Percentiles rank a stretch among this genome's conserved stretches.
Evolutionary conservation across 768 basidiomycete genomes (phyloP).

Genomic region (Podaxis rugospora): DNA sequence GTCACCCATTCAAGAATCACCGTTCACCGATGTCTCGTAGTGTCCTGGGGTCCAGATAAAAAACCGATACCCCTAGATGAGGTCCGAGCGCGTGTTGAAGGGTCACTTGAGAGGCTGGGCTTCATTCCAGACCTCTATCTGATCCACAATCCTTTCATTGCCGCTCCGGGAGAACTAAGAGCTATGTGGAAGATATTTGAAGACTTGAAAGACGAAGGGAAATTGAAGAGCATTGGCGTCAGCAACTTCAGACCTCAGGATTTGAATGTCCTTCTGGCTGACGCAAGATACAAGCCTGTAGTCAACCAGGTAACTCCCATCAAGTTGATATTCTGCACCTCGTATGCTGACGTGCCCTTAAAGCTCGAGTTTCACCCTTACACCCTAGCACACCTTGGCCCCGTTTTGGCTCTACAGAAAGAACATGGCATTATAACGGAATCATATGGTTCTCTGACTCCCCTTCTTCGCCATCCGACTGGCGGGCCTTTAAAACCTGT

Average conservation of each 20-base stretch:
- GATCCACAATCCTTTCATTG: slow-evolving; percentile 39
- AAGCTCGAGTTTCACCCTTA: slow-evolving; percentile 36
- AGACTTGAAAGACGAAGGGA: slow-evolving; percentile 36
- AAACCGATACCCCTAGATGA: slow-evolving; percentile 23
- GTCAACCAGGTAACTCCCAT: slow-evolving; percentile 40
- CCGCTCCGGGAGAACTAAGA: slow-evolving; percentile 21
- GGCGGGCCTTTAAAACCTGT: slow-evolving; percentile 34
- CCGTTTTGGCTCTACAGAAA: slow-evolving; percentile 29
- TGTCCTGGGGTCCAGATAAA: not conserved
- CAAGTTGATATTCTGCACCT: too few species aligned
- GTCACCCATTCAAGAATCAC: not conserved
- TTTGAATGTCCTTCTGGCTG: slow-evolving; percentile 37
- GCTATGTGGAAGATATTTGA: slow-evolving; percentile 49
- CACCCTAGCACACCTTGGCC: slow-evolving; percentile 26
- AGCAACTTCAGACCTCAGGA: slow-evolving; percentile 47
- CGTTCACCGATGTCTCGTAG: not conserved
- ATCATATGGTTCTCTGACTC: slow-evolving; percentile 33
- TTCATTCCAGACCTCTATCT: slow-evolving; percentile 50
- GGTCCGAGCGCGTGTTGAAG: slow-evolving; percentile 38
- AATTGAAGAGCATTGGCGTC: slow-evolving; percentile 43
- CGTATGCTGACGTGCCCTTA: too few species aligned
- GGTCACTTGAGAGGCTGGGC: slow-evolving; percentile 42
- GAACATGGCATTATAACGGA: slow-evolving; percentile 33
- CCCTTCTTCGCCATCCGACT: slow-evolving; percentile 31
- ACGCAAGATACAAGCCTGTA: slow-evolving; percentile 44